These are phyloP conservation scores for Leccinum obscurum DNA, from an alignment of 768 basidiomycete genomes.

Conservation along the genomic window DNA sequence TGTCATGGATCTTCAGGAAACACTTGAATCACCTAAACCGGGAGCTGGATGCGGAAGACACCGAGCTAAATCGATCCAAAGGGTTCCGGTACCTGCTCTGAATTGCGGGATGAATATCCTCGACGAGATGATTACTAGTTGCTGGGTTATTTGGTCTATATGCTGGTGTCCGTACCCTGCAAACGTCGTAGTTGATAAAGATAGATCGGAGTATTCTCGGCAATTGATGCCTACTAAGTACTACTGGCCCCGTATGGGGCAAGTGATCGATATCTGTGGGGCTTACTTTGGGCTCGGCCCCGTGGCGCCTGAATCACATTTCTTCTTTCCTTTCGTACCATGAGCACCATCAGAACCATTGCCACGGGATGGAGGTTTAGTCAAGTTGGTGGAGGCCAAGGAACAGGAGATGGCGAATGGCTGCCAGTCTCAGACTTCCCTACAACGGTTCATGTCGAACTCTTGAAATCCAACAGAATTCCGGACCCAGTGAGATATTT, in stretches of 20 bases:
- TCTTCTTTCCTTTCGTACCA: constrained; percentile 8
- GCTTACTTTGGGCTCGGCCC: too few relatives aligned
- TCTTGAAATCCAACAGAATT: constrained; percentile 69
- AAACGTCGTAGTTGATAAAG: background rate
- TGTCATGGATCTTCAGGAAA: constrained; percentile 50
- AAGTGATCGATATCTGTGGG: constrained; percentile 1
- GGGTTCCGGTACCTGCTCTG: constrained; percentile 52
- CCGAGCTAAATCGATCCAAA: constrained; percentile 32
- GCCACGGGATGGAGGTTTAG: constrained; percentile 63
- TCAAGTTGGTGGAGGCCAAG: constrained; percentile 60
- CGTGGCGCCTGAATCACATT: background rate
- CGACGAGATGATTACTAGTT: background rate
- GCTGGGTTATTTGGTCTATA: background rate
- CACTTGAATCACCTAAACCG: constrained; percentile 45
- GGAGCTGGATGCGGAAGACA: constrained; percentile 40
- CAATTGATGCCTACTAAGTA: background rate
- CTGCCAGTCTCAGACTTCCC: constrained; percentile 64
- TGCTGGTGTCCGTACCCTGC: background rate
- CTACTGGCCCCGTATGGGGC: background rate
- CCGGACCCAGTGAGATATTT: constrained; percentile 72
- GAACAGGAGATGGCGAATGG: constrained; percentile 68
- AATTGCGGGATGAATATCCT: background rate
- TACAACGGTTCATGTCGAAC: constrained; percentile 85
- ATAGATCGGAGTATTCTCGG: constrained; percentile 18
- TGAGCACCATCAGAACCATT: constrained; percentile 31